Percentiles rank a stretch among this genome's conserved stretches.
Conservation (phyloP, 75 land plant species). For the Cryptomeria japonica region DNA sequence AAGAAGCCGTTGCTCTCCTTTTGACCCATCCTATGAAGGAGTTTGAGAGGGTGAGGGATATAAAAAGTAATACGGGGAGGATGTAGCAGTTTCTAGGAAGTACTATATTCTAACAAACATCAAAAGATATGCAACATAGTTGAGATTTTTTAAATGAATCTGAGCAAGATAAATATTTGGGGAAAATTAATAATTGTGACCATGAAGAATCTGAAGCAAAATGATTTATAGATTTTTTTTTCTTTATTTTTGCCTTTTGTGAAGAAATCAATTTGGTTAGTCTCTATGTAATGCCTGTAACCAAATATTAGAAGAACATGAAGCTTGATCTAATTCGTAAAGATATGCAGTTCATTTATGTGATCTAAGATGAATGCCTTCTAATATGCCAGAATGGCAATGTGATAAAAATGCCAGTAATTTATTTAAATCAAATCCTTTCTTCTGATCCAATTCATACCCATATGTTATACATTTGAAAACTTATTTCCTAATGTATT, state of each 20-base stretch:
- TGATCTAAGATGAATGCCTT: not conserved
- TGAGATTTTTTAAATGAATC: not conserved
- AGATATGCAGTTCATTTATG: not conserved
- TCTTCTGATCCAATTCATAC: not conserved
- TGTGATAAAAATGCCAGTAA: not conserved
- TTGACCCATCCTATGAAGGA: not conserved
- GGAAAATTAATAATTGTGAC: not conserved
- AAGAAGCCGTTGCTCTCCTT: not conserved
- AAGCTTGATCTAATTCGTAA: not conserved
- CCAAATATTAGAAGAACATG: not conserved
- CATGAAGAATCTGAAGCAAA: not conserved
- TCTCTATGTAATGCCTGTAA: not conserved
- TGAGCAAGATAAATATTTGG: not conserved
- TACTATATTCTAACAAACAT: not conserved
- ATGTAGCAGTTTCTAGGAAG: not conserved
- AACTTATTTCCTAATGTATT: not conserved
- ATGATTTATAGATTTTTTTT: not conserved
- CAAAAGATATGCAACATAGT: not conserved
- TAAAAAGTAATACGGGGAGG: not conserved
- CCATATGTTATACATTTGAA: not conserved
- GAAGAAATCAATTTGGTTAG: not conserved
- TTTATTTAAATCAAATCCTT: not conserved
- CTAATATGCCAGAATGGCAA: not conserved
- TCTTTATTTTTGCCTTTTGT: too few species aligned
- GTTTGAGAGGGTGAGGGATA: not conserved